Evolutionary conservation across 2,329 filamentous ascomycete genomes (phyloP), one percentile per base, ranked within the genome.

Genomic region (Fusarium dlaminii): DNA sequence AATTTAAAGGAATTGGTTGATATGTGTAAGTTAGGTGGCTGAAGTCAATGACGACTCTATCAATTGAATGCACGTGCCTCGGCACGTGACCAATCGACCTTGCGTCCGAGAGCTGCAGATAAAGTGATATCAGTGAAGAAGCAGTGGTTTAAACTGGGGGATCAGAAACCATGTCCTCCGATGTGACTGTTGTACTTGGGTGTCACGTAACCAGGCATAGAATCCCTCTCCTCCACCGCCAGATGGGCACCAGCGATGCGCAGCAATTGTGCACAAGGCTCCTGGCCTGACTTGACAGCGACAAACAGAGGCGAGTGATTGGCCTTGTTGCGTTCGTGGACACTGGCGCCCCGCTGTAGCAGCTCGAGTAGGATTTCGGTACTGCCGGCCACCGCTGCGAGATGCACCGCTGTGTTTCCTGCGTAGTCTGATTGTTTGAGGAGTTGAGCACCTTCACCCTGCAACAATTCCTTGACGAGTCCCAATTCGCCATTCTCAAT

Each of bases 391-490:
- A 90, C 86, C 36, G 89, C 87, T 3, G 89, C 89, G 6, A 90
- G 85, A 77, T 90, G 89, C 42, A 90, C 82, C 8, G 86, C 87
- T 32, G 94, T 96, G 83, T 96, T 96, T 52, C 94, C 93, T 27
- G 92, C 93, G 80, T 96, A 96, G 83, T 96, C 94, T 36, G 90
- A 89, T 72, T 91, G 91, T 78, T 93, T 93, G 49, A 96, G 86
- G 27, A 96, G 86, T 83, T 88, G 89, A 39, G 79, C 84, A 70
- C 91, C 88, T 77, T 94, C 91, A 48, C 88, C 88, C 42, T 90
- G 88, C 66, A 96, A 87, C 52, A 96, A 88, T 67, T 93, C 89
- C 74, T 86, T 85, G 27, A 94, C 92, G 27, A 89, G 87, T 49
- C 86, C 84, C 55, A 93, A 81, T 79, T 96, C 90, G 32, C 92